Percentiles rank a stretch among this genome's conserved stretches.
Evolutionary conservation across 2,329 filamentous ascomycete species (phyloP).

Genomic region (Epichloe typhina): DNA sequence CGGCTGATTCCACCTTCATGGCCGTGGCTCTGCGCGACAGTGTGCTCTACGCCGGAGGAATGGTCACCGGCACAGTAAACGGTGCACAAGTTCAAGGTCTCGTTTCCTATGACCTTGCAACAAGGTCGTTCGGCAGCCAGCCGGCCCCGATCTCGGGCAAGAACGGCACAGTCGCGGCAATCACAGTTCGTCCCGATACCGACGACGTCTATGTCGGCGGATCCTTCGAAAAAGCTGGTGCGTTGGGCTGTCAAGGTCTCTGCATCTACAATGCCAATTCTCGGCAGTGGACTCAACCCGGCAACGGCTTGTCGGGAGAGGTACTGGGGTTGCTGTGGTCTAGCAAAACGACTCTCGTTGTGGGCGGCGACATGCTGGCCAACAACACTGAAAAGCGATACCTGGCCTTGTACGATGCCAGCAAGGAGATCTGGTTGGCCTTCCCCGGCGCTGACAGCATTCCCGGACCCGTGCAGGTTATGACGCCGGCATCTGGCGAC

Average conservation of each 20-base stretch:
- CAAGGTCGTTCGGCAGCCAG: slow-evolving; percentile 52
- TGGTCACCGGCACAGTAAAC: slow-evolving; percentile 57
- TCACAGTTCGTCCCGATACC: slow-evolving; percentile 57
- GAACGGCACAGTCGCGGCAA: slow-evolving; percentile 60
- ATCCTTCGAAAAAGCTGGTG: slow-evolving; percentile 69
- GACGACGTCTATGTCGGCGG: slow-evolving; percentile 77
- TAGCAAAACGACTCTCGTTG: slow-evolving; percentile 55
- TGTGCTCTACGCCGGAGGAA: slow-evolving; percentile 71
- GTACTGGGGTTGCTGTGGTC: slow-evolving; percentile 67
- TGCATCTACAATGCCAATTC: slow-evolving; percentile 63
- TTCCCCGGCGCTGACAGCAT: slow-evolving; percentile 51
- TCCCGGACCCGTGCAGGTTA: slow-evolving; percentile 65
- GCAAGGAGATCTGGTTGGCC: slow-evolving; percentile 50
- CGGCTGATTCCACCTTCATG: slow-evolving; percentile 60
- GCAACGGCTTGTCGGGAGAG: slow-evolving; percentile 55
- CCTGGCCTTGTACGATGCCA: slow-evolving; percentile 61
- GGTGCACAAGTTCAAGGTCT: slow-evolving; percentile 56
- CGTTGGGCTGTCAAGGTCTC: slow-evolving; percentile 67
- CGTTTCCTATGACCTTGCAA: slow-evolving; percentile 63
- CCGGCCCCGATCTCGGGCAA: slow-evolving; percentile 62
- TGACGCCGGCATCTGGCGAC: slow-evolving; percentile 62
- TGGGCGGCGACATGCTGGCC: slow-evolving; percentile 63
- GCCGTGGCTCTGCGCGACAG: slow-evolving; percentile 54
- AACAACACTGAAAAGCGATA: slow-evolving; percentile 47
- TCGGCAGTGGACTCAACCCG: slow-evolving; percentile 70